Evolutionary conservation across 2,329 filamentous ascomycete species (phyloP).

Genomic region (Ramularia endophylla): DNA sequence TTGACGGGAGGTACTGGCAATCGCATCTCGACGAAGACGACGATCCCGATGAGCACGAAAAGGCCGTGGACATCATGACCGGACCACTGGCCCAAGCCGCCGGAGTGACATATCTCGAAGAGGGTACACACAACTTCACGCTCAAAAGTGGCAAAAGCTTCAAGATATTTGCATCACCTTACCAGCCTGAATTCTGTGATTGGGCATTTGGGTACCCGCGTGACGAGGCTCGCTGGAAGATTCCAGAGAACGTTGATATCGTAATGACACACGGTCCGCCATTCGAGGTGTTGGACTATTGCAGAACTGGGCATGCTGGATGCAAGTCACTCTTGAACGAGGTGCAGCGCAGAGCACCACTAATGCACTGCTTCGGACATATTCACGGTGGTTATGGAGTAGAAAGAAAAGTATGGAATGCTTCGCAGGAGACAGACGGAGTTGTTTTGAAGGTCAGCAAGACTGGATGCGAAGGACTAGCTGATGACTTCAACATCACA

Average conservation of each 20-base stretch:
- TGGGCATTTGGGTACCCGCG: slow-evolving; percentile 52
- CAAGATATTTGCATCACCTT: slow-evolving; percentile 47
- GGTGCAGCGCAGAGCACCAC: slow-evolving; percentile 43
- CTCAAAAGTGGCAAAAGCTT: slow-evolving; percentile 43
- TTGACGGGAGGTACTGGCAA: slow-evolving; percentile 32
- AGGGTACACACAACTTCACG: slow-evolving; percentile 43
- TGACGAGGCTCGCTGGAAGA: slow-evolving; percentile 32
- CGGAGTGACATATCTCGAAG: slow-evolving; percentile 49
- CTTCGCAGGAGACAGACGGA: background rate
- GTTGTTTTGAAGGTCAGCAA: background rate
- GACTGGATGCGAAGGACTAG: background rate
- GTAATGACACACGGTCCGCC: slow-evolving; percentile 37
- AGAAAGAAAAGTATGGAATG: slow-evolving; percentile 6
- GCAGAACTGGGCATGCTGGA: slow-evolving; percentile 29
- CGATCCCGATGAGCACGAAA: slow-evolving; percentile 22
- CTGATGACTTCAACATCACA: background rate
- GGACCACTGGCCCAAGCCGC: slow-evolving; percentile 31
- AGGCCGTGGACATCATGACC: slow-evolving; percentile 11
- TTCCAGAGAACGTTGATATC: slow-evolving; percentile 28
- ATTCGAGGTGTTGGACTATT: slow-evolving; percentile 19
- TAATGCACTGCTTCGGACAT: slow-evolving; percentile 55
- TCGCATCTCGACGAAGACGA: slow-evolving; percentile 27
- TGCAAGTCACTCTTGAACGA: slow-evolving; percentile 50
- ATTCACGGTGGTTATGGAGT: slow-evolving; percentile 44
- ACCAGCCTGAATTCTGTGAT: slow-evolving; percentile 46